A percentile compares a stretch with the other conserved stretches of the same genome.
phyloP scores from a whole-genome alignment of 2,329 filamentous ascomycete genomes.

The Clonostachys byssicola region DNA sequence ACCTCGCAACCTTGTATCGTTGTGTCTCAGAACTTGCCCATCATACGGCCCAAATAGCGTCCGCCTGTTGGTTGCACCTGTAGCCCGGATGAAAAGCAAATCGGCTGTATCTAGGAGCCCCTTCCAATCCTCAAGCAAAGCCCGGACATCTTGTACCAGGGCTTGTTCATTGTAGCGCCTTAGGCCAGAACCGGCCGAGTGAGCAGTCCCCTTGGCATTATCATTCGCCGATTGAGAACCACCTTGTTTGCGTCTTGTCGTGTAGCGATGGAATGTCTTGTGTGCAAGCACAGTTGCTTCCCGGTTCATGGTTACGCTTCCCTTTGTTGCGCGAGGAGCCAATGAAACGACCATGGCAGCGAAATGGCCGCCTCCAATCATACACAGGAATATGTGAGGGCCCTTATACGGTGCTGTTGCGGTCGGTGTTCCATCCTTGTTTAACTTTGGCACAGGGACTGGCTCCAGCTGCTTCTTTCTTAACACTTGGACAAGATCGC shows the following conservation, averaged over 20 bases:
- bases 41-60: slow-evolving; percentile 92
- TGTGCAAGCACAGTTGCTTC: slow-evolving; percentile 88
- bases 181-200: slow-evolving; percentile 86
- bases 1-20: slow-evolving; percentile 75
- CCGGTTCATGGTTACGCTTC: slow-evolving; percentile 69
- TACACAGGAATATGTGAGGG: slow-evolving; percentile 91
- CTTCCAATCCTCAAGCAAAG: slow-evolving; percentile 81
- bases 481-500: slow-evolving; percentile 62
- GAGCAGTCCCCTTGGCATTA: slow-evolving; percentile 86
- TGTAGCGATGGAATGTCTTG: slow-evolving; percentile 98
- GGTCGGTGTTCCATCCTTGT: slow-evolving; percentile 54
- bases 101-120: slow-evolving; percentile 78
- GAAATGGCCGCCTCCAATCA: slow-evolving; percentile 98
- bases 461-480: slow-evolving; percentile 74
- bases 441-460: slow-evolving; percentile 44
- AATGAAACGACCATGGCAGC: slow-evolving; percentile 93
- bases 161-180: slow-evolving; percentile 94
- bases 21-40: slow-evolving; percentile 73
- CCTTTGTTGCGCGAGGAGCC: slow-evolving; percentile 72
- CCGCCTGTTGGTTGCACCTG: slow-evolving; percentile 78
- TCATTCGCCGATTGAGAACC: slow-evolving; percentile 93
- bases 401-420: slow-evolving; percentile 53
- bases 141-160: slow-evolving; percentile 81
- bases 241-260: slow-evolving; percentile 92
- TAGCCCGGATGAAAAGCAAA: slow-evolving; percentile 83